Evolutionary conservation across 345 rosid species (phyloP).

Genomic region (Streptanthus diversifolius): DNA sequence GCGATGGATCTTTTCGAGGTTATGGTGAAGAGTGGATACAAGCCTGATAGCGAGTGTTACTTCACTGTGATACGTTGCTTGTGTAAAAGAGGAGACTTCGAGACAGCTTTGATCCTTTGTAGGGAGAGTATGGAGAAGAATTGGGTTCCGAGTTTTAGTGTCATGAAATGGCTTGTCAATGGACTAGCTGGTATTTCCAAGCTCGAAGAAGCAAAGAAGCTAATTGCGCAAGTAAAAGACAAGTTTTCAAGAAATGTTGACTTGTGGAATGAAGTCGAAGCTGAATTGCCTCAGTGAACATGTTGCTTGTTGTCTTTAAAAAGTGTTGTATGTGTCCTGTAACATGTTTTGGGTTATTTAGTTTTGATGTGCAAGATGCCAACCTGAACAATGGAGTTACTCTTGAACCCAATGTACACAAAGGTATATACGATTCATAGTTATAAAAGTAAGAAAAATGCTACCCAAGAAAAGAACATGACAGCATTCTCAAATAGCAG

Average conservation of each 20-base stretch:
- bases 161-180: constrained; percentile 61
- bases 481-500: too few relatives aligned
- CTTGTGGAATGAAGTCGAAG: constrained; percentile 76
- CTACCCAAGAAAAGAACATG: not conserved
- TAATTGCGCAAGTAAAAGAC: constrained; percentile 49
- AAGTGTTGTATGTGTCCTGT: not conserved
- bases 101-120: constrained; percentile 52
- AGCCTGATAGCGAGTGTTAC: constrained; percentile 50
- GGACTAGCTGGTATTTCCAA: constrained; percentile 54
- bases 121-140: constrained; percentile 56
- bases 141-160: constrained; percentile 64
- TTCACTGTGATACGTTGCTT: constrained; percentile 48
- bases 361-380: not conserved
- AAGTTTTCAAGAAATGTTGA: constrained; percentile 46
- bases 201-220: constrained; percentile 59
- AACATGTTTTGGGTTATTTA: not conserved
- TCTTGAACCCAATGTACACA: not conserved
- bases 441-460: not conserved
- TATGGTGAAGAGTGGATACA: constrained; percentile 47
- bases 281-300: constrained; percentile 50
- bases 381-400: not conserved
- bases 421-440: not conserved
- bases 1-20: constrained; percentile 55
- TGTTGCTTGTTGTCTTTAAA: not conserved
- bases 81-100: constrained; percentile 58